These are phyloP conservation scores for Endotrypanum monterogeii DNA, from an alignment of 208 protist genomes.

Conservation along the genomic window DNA sequence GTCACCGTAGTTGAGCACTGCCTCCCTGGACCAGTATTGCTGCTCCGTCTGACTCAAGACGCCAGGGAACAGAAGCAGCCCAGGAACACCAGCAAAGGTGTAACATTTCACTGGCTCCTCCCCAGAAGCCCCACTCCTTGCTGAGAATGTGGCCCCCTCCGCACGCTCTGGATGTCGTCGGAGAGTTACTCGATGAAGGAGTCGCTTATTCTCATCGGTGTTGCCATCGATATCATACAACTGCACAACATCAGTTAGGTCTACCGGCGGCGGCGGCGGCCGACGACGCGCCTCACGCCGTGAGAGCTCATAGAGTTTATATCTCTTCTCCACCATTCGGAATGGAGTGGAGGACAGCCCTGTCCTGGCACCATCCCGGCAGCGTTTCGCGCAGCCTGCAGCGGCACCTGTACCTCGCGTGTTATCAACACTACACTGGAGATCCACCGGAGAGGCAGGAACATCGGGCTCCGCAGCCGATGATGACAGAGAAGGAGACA, in stretches of 20 bases:
- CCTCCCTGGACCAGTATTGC: constrained; percentile 50
- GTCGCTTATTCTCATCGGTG: constrained; percentile 43
- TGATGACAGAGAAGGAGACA: neutral
- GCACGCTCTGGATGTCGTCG: neutral
- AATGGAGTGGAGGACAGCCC: constrained; percentile 47
- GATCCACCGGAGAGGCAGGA: neutral
- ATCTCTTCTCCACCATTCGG: constrained; percentile 54
- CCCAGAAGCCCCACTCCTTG: too few species aligned
- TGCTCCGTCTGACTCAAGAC: constrained; percentile 60
- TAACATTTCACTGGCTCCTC: constrained; percentile 42
- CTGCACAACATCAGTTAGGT: constrained; percentile 67
- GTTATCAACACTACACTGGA: neutral
- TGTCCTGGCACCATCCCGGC: constrained; percentile 13
- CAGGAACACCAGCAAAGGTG: constrained; percentile 73
- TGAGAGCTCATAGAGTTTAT: constrained; percentile 71
- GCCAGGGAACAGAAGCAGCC: constrained; percentile 64
- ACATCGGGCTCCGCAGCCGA: neutral
- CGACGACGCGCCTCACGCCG: constrained; percentile 41
- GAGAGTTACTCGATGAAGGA: constrained; percentile 40
- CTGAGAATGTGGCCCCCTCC: neutral
- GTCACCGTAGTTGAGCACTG: constrained; percentile 66
- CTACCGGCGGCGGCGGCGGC: constrained; percentile 32
- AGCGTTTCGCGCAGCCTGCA: constrained; percentile 10
- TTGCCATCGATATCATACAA: constrained; percentile 56
- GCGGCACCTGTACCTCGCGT: neutral